Conservation (phyloP, 345 rosid genomes). For the Geranium brycei region DNA sequence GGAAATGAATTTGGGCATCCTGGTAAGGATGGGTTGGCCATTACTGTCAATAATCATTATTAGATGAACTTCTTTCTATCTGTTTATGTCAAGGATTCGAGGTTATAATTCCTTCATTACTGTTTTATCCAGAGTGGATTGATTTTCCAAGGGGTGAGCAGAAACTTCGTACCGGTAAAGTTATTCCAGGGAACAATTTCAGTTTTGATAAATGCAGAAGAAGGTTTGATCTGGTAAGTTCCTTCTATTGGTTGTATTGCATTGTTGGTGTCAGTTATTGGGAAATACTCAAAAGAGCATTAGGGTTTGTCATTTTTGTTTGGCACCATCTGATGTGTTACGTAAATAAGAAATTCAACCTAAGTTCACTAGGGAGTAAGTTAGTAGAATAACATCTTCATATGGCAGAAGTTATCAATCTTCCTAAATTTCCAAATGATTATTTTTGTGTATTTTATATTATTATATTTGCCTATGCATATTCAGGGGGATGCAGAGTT, state of each 20-base stretch:
- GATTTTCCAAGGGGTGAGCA: conserved; percentile 92
- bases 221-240: conserved; percentile 81
- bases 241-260: conserved; percentile 5
- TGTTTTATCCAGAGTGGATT: conserved; percentile 63
- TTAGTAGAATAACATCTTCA: neutral
- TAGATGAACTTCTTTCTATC: conserved; percentile 3
- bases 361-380: neutral
- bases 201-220: conserved; percentile 92
- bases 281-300: neutral
- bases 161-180: conserved; percentile 53
- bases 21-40: conserved; percentile 28
- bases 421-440: neutral
- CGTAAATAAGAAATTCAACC: neutral
- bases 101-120: conserved; percentile 7
- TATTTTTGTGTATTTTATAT: neutral
- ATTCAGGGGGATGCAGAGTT: conserved; percentile 63
- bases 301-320: neutral
- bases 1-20: conserved; percentile 99
- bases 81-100: neutral
- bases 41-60: conserved; percentile 5
- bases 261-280: neutral
- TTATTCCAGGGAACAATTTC: conserved; percentile 56
- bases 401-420: too few species aligned
- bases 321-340: neutral
- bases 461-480: neutral